Evolutionary conservation across 1,284 basidiomycete genomes (phyloP).

Genomic region (Prillingera fragicola): DNA sequence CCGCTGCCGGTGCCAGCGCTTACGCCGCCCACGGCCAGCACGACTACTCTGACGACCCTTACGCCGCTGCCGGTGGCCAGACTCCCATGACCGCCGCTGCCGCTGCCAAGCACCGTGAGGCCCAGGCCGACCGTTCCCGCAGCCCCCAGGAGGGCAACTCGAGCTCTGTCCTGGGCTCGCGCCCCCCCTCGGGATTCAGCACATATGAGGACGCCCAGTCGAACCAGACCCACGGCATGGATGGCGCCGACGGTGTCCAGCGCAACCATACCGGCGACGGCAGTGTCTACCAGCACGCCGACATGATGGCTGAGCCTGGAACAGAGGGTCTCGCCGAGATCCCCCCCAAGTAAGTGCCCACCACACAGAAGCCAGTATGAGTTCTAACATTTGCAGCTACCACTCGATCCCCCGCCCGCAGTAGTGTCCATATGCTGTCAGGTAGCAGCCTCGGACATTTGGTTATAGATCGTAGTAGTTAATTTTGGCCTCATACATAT

Average conservation of each 20-base stretch:
- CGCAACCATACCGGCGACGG: constrained; percentile 1
- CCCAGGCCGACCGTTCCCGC: constrained; percentile 22
- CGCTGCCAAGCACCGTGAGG: constrained; percentile 37
- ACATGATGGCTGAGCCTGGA: constrained; percentile 26
- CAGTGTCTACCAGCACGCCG: constrained; percentile 37
- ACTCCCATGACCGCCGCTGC: constrained; percentile 21
- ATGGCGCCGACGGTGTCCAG: background rate
- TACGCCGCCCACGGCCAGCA: constrained; percentile 3
- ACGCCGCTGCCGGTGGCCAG: constrained; percentile 1
- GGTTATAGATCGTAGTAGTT: too few relatives aligned
- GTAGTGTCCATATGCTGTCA: too few relatives aligned
- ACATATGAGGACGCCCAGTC: constrained; percentile 8
- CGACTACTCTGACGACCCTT: constrained; percentile 17
- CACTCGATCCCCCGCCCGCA: constrained; percentile 15
- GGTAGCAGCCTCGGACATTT: too few relatives aligned
- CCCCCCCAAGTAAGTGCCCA: constrained; percentile 38
- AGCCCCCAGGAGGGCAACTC: constrained; percentile 1
- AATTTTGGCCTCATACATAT: too few relatives aligned
- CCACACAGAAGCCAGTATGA: background rate
- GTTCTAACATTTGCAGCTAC: constrained; percentile 15
- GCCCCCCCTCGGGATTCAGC: background rate
- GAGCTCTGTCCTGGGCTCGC: background rate
- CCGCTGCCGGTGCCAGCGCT: constrained; percentile 11
- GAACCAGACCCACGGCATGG: background rate
- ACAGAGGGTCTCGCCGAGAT: constrained; percentile 25